A percentile compares a stretch with the other conserved stretches of the same genome.
Evolutionary conservation across 345 rosid genomes (phyloP).

Genomic region (Eucalyptus coolabah): DNA sequence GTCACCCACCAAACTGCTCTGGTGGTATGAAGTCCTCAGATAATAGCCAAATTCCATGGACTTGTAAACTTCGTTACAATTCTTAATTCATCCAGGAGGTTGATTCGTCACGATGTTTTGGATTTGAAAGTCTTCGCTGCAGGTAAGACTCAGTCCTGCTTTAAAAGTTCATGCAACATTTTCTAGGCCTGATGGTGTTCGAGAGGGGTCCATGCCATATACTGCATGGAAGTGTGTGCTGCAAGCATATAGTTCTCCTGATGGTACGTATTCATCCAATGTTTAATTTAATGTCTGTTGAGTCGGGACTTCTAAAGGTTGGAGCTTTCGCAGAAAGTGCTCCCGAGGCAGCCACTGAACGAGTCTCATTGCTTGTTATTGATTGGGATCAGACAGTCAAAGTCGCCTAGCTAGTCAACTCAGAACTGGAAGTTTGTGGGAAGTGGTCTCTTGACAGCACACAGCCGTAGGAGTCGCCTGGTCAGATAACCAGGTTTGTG

Average conservation of each 20-base stretch:
- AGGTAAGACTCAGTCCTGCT: constrained; percentile 78
- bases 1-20: constrained; percentile 86
- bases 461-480: constrained; percentile 50
- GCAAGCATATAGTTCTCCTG: constrained; percentile 27
- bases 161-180: constrained; percentile 78
- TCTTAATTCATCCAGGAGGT: constrained; percentile 4
- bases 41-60: constrained; percentile 26
- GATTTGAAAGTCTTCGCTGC: constrained; percentile 4
- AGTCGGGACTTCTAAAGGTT: background rate
- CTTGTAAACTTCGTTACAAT: constrained; percentile 11
- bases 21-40: constrained; percentile 78
- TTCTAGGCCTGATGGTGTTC: constrained; percentile 86
- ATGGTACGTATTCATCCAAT: constrained; percentile 18
- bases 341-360: constrained; percentile 36
- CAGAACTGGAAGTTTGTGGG: constrained; percentile 72
- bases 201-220: constrained; percentile 95
- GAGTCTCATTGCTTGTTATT: constrained; percentile 78
- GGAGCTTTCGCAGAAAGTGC: constrained; percentile 39
- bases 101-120: background rate
- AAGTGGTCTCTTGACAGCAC: constrained; percentile 90
- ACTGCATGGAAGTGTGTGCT: constrained; percentile 77
- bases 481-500: too few species aligned
- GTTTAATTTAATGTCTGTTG: background rate
- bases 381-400: constrained; percentile 97
- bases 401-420: constrained; percentile 83